Conservation (phyloP, 2,329 filamentous ascomycete genomes). For the Bipolaris victoriae region DNA sequence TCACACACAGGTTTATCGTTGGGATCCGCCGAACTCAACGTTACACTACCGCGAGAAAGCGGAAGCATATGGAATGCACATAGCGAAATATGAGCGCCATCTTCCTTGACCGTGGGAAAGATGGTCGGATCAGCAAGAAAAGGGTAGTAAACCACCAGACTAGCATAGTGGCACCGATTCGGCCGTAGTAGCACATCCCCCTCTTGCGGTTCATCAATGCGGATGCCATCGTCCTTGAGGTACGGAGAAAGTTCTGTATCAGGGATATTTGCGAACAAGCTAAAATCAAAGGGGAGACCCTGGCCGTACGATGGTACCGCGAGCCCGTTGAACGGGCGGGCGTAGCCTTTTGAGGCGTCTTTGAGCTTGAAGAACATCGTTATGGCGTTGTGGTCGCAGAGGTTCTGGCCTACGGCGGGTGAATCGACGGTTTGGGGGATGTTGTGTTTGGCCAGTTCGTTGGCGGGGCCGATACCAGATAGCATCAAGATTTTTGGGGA, state of each 20-base stretch:
- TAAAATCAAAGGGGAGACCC: constrained; percentile 24
- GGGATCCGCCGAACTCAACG: constrained; percentile 25
- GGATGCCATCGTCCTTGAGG: constrained; percentile 3
- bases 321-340: constrained; percentile 20
- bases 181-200: constrained; percentile 11
- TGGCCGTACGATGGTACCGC: constrained; percentile 26
- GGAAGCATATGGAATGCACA: constrained; percentile 26
- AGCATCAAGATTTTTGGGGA: constrained; percentile 50
- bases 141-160: constrained; percentile 22
- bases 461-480: constrained; percentile 44
- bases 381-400: constrained; percentile 26
- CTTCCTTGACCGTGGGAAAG: constrained; percentile 15
- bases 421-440: constrained; percentile 24
- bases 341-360: constrained; percentile 24
- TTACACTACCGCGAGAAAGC: constrained; percentile 30
- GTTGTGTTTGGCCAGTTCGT: constrained; percentile 18
- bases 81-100: constrained; percentile 20
- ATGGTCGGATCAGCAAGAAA: constrained; percentile 1
- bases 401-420: constrained; percentile 35
- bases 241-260: constrained; percentile 11
- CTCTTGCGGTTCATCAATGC: background rate
- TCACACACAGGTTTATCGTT: constrained; percentile 25
- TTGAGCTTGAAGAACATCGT: constrained; percentile 25
- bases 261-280: constrained; percentile 21
- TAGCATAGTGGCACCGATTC: constrained; percentile 23